Evolutionary conservation across 2,329 filamentous ascomycete genomes (phyloP).

Genomic region (Xylaria arbuscula): DNA sequence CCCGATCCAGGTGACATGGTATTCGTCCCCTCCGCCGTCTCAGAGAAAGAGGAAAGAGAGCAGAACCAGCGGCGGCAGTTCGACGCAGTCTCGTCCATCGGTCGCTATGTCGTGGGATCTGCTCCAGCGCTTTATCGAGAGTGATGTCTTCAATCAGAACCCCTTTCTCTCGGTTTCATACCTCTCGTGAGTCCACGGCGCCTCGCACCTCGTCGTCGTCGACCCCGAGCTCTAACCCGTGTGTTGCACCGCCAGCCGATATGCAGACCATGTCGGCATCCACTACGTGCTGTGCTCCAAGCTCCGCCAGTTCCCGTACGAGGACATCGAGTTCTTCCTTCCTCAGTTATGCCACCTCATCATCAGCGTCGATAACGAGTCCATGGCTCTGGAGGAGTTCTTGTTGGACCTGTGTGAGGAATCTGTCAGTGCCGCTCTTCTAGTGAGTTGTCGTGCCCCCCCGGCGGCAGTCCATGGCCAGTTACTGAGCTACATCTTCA

Average conservation of each 20-base stretch:
- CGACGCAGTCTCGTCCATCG: slow-evolving; percentile 30
- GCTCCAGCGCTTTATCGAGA: slow-evolving; percentile 90
- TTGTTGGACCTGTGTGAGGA: slow-evolving; percentile 87
- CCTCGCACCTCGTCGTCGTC: slow-evolving; percentile 15
- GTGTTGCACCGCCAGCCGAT: slow-evolving; percentile 68
- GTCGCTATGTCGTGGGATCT: slow-evolving; percentile 82
- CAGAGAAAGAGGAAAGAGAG: slow-evolving; percentile 36
- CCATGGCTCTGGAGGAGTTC: slow-evolving; percentile 90
- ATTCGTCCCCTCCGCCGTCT: slow-evolving; percentile 42
- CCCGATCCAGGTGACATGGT: slow-evolving; percentile 50
- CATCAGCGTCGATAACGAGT: slow-evolving; percentile 90
- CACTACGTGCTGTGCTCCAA: slow-evolving; percentile 91
- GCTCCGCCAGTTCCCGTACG: slow-evolving; percentile 87
- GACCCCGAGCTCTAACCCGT: slow-evolving; percentile 23
- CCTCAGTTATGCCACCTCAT: slow-evolving; percentile 88
- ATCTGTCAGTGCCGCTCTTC: slow-evolving; percentile 83
- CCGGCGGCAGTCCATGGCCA: slow-evolving; percentile 33
- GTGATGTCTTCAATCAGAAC: slow-evolving; percentile 92
- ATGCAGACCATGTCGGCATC: slow-evolving; percentile 89
- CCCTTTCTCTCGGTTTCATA: slow-evolving; percentile 90
- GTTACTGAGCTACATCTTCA: slow-evolving; percentile 53
- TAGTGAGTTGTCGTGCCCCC: slow-evolving; percentile 67
- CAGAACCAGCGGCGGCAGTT: slow-evolving; percentile 10
- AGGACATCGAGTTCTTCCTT: slow-evolving; percentile 93
- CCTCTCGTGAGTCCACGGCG: slow-evolving; percentile 74